Evolutionary conservation across 2,329 filamentous ascomycete species (phyloP), one percentile per base, ranked within the genome.

Genomic region (Drechslerella stenobrocha): DNA sequence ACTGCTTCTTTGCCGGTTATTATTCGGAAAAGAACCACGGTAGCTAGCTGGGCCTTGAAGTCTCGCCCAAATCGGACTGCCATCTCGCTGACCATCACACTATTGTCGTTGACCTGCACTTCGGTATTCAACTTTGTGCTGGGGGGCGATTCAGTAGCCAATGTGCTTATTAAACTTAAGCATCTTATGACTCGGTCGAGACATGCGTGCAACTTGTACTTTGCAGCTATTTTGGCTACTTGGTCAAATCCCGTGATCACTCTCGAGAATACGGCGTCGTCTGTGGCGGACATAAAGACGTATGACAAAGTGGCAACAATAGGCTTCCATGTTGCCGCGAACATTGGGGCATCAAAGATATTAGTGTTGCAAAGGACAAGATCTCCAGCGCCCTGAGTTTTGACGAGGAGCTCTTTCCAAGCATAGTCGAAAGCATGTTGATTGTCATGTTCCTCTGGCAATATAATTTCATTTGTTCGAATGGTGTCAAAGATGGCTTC

Each of bases 281-380:
- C 95, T 0, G 90, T 95, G 13, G 95, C 95, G 32, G 92, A 97
- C 87, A 97, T 95, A 79, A 98, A 98, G 2, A 98, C 93, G 75
- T 97, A 98, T 9, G 93, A 95, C 56, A 98, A 80, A 0, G 95
- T 97, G 2, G 93, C 91, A 34, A 98, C 83, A 50, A 98, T 90
- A 0, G 95, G 92, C 75, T 85, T 90, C 93, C 95, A 98, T 0
- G 91, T 96, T 20, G 90, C 88, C 60, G 88, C 86, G 76, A 98
- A 98, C 89, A 98, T 96, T 75, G 98, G 91, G 2, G 91, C 89
- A 76, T 98, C 95, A 76, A 90, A 98, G 35, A 95, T 85, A 74
- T 96, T 97, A 2, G 92, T 96, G 18, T 70, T 64, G 75, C 90
- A 95, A 26, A 92, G 80, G 30, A 87, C 79, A 44, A 97, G 80